Percentiles rank a stretch among this genome's conserved stretches.
Evolutionary conservation across 805 yeast species (phyloP).

Genomic region (Schizosaccharomyces lindneri): DNA sequence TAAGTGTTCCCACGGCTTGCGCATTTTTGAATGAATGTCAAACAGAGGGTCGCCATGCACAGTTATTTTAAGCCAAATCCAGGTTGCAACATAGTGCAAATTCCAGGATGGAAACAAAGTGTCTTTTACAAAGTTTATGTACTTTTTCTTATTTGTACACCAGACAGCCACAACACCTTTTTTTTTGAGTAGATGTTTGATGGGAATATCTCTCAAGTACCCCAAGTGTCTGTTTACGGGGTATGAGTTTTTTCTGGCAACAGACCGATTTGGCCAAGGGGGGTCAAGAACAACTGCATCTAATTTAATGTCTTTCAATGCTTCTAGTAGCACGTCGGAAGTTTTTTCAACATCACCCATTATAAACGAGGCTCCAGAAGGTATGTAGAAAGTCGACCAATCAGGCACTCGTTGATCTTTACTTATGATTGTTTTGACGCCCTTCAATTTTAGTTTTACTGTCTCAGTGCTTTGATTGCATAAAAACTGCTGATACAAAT

Average conservation of each 20-base stretch:
- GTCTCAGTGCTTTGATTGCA: not conserved
- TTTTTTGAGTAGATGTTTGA: not conserved
- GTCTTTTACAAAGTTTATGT: not conserved
- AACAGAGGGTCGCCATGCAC: not conserved
- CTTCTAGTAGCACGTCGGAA: not conserved
- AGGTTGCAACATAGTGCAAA: not conserved
- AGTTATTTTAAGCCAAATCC: constrained; percentile 1
- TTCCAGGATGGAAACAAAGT: not conserved
- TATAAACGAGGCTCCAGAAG: not conserved
- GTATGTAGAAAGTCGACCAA: not conserved
- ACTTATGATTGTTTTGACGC: not conserved
- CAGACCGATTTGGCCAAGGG: not conserved
- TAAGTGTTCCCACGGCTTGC: constrained; percentile 2
- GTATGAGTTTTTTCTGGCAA: not conserved
- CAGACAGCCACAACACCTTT: not conserved
- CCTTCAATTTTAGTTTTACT: not conserved
- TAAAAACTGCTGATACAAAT: not conserved
- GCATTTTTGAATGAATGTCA: not conserved
- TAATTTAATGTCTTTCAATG: not conserved
- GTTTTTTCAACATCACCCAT: not conserved
- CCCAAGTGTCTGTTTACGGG: not conserved
- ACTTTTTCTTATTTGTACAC: not conserved
- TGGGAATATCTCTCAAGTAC: not conserved
- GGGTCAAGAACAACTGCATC: not conserved
- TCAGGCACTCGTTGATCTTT: not conserved